These are phyloP conservation scores for Arthroderma sp. DNA, from an alignment of 2,329 filamentous ascomycete genomes.

Conservation along the genomic window DNA sequence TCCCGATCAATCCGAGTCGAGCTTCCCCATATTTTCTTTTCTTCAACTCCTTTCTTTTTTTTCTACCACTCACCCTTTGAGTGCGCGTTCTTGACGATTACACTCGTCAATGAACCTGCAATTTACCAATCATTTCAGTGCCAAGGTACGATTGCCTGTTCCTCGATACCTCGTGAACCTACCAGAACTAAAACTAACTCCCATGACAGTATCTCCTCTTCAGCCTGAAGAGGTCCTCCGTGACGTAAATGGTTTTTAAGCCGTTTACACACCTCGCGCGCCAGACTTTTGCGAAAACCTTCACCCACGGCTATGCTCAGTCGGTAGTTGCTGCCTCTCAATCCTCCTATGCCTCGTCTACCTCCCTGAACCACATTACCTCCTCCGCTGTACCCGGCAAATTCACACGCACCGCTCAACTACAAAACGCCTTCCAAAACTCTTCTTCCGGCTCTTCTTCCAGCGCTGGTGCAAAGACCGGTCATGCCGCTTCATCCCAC, in stretches of 20 bases:
- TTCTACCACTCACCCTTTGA: too few relatives aligned
- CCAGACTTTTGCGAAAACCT: slow-evolving; percentile 91
- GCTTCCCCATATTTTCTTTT: too few relatives aligned
- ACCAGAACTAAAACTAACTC: slow-evolving; percentile 8
- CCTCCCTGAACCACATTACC: slow-evolving; percentile 41
- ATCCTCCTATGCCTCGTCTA: slow-evolving; percentile 60
- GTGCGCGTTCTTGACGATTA: slow-evolving; percentile 82
- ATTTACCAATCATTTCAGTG: slow-evolving; percentile 45
- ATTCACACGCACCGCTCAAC: slow-evolving; percentile 46
- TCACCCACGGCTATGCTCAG: slow-evolving; percentile 96
- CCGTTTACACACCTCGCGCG: slow-evolving; percentile 73
- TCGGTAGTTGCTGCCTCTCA: slow-evolving; percentile 93
- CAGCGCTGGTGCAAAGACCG: slow-evolving; percentile 40
- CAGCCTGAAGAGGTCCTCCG: slow-evolving; percentile 50
- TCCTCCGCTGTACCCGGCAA: slow-evolving; percentile 35
- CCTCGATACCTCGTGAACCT: background rate
- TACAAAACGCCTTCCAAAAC: slow-evolving; percentile 65
- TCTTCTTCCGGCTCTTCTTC: slow-evolving; percentile 34
- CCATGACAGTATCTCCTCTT: slow-evolving; percentile 38
- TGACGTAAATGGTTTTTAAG: slow-evolving; percentile 80
- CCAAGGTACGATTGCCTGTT: slow-evolving; percentile 44
- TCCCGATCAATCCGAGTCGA: too few relatives aligned
- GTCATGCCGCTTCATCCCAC: slow-evolving; percentile 43
- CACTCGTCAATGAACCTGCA: slow-evolving; percentile 99
- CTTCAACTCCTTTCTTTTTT: too few relatives aligned